Evolutionary conservation across 2,329 filamentous ascomycete species (phyloP), one percentile per base, ranked within the genome.

Genomic region (Calonectria pseudoreteaudii): DNA sequence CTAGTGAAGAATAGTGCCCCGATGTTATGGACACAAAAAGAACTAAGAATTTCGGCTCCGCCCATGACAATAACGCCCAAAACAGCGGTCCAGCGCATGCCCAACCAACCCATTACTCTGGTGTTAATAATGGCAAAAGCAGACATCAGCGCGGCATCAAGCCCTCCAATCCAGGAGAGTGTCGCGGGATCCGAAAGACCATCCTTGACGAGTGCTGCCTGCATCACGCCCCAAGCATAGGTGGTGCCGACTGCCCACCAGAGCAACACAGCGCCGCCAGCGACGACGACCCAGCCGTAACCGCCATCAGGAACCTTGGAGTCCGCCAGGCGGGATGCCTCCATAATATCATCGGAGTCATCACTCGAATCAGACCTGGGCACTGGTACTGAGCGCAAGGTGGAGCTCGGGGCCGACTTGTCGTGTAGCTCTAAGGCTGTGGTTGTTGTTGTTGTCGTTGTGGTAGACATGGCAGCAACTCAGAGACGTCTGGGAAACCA

Each of bases 161-260:
- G 77, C 0, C 88, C 90, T 2, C 91, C 91, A 3, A 93, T 88
- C 74, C 92, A 93, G 2, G 90, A 88, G 28, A 93, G 83, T 0
- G 88, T 90, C 0, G 88, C 88, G 0, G 90, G 85, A 0, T 86
- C 85, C 0, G 86, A 86, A 1, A 91, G 82, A 0, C 85, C 84
- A 13, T 87, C 82, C 41, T 87, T 82, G 4, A 91, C 87, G 1
- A 93, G 85, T 0, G 87, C 90, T 5, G 86, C 86, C 81, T 93
- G 91, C 60, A 92, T 83, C 0, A 93, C 86, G 30, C 91, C 91
- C 90, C 91, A 93, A 75, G 86, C 87, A 78, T 91, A 91, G 10
- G 86, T 86, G 0, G 87, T 89, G 66, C 90, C 91, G 64, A 89
- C 86, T 66, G 88, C 86, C 90, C 89, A 91, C 84, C 90, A 92